Evolutionary conservation across 768 basidiomycete genomes (phyloP).

Genomic region (Suillus decipiens): DNA sequence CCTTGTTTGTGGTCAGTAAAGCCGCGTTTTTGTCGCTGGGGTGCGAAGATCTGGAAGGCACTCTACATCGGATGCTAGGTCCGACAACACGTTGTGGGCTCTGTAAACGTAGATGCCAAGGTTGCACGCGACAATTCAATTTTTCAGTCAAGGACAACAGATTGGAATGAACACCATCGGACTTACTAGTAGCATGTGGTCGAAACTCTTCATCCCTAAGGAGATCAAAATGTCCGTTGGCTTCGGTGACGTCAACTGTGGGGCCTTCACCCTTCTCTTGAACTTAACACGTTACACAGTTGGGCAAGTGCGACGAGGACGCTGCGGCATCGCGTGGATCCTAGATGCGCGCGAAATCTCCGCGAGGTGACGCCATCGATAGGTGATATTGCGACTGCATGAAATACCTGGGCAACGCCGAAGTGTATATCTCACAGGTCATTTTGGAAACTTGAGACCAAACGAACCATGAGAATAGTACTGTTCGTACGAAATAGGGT

Average conservation of each 20-base stretch:
- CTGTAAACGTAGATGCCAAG: too few relatives aligned
- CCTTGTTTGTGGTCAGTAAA: too few relatives aligned
- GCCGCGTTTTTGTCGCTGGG: too few relatives aligned
- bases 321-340: constrained; percentile 76
- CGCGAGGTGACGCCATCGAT: background rate
- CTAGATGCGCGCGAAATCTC: constrained; percentile 48
- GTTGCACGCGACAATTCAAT: too few relatives aligned
- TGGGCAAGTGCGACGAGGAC: constrained; percentile 82
- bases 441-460: constrained; percentile 39
- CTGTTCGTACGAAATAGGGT: constrained; percentile 1
- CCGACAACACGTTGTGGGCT: too few relatives aligned
- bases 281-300: constrained; percentile 69
- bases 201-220: constrained; percentile 65
- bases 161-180: too few relatives aligned
- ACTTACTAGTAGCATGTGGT: too few relatives aligned
- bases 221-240: constrained; percentile 57
- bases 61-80: too few relatives aligned
- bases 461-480: background rate
- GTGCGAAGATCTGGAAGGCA: too few relatives aligned
- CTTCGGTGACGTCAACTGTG: constrained; percentile 42
- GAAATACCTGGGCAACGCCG: constrained; percentile 84
- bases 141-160: too few relatives aligned
- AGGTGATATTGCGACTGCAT: background rate
- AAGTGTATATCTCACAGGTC: constrained; percentile 89
- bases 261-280: constrained; percentile 67